Evolutionary conservation across 2,329 filamentous ascomycete genomes (phyloP).

Genomic region (Didymosphaeria variabile): DNA sequence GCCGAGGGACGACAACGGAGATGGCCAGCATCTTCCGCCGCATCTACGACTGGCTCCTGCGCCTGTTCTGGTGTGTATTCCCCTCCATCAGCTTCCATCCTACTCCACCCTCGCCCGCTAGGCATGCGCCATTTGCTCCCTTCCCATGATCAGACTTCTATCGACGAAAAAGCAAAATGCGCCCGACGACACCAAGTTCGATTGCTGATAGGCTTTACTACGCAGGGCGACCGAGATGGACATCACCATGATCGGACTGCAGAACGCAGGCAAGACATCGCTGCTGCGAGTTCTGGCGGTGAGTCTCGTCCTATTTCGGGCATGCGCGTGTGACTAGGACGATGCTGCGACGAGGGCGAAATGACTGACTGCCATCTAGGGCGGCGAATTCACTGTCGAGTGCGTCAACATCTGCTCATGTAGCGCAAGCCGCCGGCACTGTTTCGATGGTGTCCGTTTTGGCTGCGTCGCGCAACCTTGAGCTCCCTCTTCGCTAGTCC

Average conservation of each 20-base stretch:
- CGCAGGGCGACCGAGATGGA: conserved; percentile 98
- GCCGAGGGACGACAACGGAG: conserved; percentile 19
- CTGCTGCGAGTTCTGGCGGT: conserved; percentile 93
- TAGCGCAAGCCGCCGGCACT: conserved; percentile 37
- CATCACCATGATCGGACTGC: conserved; percentile 97
- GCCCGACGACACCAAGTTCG: conserved; percentile 21
- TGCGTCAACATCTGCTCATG: conserved; percentile 65
- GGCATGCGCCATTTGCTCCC: conserved; percentile 34
- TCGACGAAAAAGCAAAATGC: conserved; percentile 29
- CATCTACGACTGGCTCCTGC: conserved; percentile 97
- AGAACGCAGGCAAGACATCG: conserved; percentile 98
- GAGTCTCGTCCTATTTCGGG: conserved; percentile 60
- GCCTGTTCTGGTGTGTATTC: conserved; percentile 87
- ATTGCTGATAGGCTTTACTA: conserved; percentile 33
- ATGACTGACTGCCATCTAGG: conserved; percentile 65
- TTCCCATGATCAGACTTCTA: conserved; percentile 26
- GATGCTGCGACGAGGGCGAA: conserved; percentile 29
- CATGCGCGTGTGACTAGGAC: conserved; percentile 38
- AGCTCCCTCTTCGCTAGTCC: conserved; percentile 36
- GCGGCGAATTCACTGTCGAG: conserved; percentile 98
- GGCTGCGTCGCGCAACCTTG: conserved; percentile 42
- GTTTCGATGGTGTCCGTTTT: conserved; percentile 38
- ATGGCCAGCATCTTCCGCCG: conserved; percentile 94
- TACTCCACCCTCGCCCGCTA: conserved; percentile 32
- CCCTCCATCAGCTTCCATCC: conserved; percentile 20